A percentile compares a stretch with the other conserved stretches of the same genome.
Evolutionary conservation across 1,139 yeast species (phyloP).

Genomic region (Saccharomyces hybrid): DNA sequence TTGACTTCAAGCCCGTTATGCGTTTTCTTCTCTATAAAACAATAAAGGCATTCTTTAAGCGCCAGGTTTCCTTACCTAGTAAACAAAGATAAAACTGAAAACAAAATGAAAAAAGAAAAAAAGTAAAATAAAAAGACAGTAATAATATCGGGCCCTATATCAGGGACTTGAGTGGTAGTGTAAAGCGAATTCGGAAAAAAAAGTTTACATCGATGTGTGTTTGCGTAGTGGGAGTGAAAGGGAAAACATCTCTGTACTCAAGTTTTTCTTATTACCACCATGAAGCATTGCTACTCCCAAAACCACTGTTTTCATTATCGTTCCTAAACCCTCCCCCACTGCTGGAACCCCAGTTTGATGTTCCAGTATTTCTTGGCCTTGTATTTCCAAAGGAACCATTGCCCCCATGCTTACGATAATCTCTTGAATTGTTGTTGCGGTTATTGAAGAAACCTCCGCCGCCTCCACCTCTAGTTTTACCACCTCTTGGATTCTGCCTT

Average conservation of each 20-base stretch:
- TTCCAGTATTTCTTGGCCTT: constrained; percentile 23
- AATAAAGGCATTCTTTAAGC: no score
- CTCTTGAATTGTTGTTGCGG: constrained; percentile 37
- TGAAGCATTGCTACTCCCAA: constrained; percentile 23
- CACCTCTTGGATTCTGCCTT: constrained; percentile 63
- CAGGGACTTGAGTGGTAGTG: no score
- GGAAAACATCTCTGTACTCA: background rate
- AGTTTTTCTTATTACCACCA: constrained; percentile 6
- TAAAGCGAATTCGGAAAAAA: no score
- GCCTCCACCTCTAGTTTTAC: constrained; percentile 49
- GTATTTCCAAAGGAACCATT: constrained; percentile 30
- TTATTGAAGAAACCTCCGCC: constrained; percentile 12
- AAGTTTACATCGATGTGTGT: no score
- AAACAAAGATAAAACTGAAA: no score
- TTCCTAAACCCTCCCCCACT: constrained; percentile 3
- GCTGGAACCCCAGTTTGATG: constrained; percentile 10
- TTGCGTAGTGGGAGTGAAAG: no score
- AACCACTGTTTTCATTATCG: constrained; percentile 28
- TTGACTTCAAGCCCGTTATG: no score
- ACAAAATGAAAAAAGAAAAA: no score
- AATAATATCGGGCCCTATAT: no score
- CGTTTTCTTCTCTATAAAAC: no score
- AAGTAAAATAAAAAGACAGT: no score
- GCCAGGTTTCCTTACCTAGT: no score
- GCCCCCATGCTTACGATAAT: constrained; percentile 43